phyloP scores from a whole-genome alignment of 2,329 filamentous ascomycete species.

The Penicillium rolfsii region DNA sequence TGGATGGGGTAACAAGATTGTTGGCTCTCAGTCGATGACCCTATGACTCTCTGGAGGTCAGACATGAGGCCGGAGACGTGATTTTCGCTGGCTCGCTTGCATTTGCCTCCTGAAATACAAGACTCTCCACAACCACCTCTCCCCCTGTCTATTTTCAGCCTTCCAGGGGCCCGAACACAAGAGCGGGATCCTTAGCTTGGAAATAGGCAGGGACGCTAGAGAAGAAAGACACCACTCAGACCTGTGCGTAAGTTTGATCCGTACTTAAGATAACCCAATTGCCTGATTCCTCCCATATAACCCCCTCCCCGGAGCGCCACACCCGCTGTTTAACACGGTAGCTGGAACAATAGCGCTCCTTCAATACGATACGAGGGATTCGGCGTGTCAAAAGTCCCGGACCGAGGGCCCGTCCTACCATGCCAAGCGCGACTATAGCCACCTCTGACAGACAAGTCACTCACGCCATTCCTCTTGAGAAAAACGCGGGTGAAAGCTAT shows the following conservation, averaged over 20 bases:
- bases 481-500: neutral
- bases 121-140: neutral
- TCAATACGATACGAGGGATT: slow-evolving; percentile 10
- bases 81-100: slow-evolving; percentile 3
- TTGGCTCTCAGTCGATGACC: neutral
- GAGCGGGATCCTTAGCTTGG: neutral
- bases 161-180: neutral
- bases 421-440: slow-evolving; percentile 17
- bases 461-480: slow-evolving; percentile 1
- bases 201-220: neutral
- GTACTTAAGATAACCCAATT: slow-evolving; percentile 19
- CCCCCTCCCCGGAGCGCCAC: slow-evolving; percentile 15
- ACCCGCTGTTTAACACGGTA: slow-evolving; percentile 12
- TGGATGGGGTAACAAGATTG: neutral
- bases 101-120: neutral
- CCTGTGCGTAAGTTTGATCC: slow-evolving; percentile 2
- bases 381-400: neutral
- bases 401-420: neutral
- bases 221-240: neutral
- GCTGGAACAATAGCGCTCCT: neutral
- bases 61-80: neutral
- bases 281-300: slow-evolving; percentile 14
- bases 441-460: slow-evolving; percentile 1
- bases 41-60: too few relatives aligned
- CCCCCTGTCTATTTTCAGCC: neutral